These are phyloP conservation scores for Harringtonia lauricola DNA, from an alignment of 2,329 filamentous ascomycete species.

Conservation along the genomic window DNA sequence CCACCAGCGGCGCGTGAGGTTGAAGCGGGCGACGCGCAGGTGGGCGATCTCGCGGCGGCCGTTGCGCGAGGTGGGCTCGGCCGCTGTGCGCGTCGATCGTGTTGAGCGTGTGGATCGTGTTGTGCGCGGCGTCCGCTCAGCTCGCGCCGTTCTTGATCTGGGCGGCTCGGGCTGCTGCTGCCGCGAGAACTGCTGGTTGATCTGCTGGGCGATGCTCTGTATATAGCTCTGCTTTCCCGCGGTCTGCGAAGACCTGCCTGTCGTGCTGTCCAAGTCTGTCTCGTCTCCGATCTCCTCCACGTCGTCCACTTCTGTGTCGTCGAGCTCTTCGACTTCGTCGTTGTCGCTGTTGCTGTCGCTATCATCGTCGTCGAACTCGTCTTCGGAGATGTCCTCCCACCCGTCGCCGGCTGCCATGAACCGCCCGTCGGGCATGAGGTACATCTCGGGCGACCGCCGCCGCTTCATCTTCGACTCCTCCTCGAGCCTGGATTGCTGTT, in stretches of 20 bases:
- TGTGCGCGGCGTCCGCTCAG: not conserved
- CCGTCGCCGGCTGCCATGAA: conserved; percentile 2
- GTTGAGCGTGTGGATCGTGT: not conserved
- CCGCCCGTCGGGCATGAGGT: conserved; percentile 3
- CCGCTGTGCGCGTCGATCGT: no score
- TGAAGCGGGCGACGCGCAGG: conserved; percentile 8
- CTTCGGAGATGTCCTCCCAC: not conserved
- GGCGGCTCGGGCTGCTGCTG: no score
- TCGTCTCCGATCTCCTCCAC: not conserved
- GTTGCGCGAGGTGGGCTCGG: not conserved
- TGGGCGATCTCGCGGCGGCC: conserved; percentile 8
- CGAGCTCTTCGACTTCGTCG: not conserved
- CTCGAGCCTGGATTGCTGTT: conserved; percentile 8
- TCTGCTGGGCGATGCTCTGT: no score
- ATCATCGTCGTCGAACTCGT: not conserved
- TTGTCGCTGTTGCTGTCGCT: not conserved
- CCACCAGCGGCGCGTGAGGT: conserved; percentile 11
- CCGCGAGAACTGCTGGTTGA: no score
- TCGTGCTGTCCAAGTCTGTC: no score
- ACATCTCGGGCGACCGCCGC: conserved; percentile 8
- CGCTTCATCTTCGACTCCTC: conserved; percentile 5
- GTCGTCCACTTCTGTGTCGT: no score
- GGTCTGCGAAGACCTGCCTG: no score
- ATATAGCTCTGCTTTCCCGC: no score
- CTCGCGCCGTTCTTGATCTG: no score